A percentile compares a stretch with the other conserved stretches of the same genome.
phyloP scores from a whole-genome alignment of 352 stramenopile genomes.

The Phytophthora colocasiae region DNA sequence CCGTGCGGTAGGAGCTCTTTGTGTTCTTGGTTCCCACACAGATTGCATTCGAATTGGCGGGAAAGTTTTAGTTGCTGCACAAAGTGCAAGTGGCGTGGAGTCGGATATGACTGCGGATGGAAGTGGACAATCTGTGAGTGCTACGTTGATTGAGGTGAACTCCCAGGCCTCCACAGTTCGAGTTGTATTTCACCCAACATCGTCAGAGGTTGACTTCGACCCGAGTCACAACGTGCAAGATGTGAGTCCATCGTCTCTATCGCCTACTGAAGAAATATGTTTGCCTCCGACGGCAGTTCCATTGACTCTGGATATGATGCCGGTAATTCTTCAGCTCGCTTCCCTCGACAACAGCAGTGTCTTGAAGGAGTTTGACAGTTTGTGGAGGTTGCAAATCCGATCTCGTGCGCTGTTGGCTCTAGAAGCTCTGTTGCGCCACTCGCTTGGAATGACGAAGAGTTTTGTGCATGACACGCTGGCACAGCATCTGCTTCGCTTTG shows the following conservation, averaged over 20 bases:
- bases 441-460: constrained; percentile 47
- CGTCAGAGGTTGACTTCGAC: constrained; percentile 67
- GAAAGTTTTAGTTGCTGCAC: constrained; percentile 71
- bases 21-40: constrained; percentile 83
- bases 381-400: constrained; percentile 88
- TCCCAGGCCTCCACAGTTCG: constrained; percentile 66
- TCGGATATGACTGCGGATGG: constrained; percentile 44
- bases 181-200: constrained; percentile 77
- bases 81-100: constrained; percentile 33
- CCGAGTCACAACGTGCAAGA: constrained; percentile 87
- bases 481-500: constrained; percentile 61
- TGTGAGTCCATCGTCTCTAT: constrained; percentile 69
- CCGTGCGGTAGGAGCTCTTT: constrained; percentile 81
- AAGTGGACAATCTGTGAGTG: constrained; percentile 50
- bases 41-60: constrained; percentile 87
- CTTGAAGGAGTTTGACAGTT: constrained; percentile 71
- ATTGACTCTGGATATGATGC: constrained; percentile 81
- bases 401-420: constrained; percentile 82
- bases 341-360: constrained; percentile 77
- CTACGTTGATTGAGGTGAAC: constrained; percentile 83
- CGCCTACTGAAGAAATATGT: constrained; percentile 82
- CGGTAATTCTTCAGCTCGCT: constrained; percentile 81
- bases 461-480: constrained; percentile 51
- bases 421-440: constrained; percentile 76
- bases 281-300: constrained; percentile 56